A percentile compares a stretch with the other conserved stretches of the same genome.
phyloP scores from a whole-genome alignment of 768 basidiomycete species.

The Cyathus striatus region DNA sequence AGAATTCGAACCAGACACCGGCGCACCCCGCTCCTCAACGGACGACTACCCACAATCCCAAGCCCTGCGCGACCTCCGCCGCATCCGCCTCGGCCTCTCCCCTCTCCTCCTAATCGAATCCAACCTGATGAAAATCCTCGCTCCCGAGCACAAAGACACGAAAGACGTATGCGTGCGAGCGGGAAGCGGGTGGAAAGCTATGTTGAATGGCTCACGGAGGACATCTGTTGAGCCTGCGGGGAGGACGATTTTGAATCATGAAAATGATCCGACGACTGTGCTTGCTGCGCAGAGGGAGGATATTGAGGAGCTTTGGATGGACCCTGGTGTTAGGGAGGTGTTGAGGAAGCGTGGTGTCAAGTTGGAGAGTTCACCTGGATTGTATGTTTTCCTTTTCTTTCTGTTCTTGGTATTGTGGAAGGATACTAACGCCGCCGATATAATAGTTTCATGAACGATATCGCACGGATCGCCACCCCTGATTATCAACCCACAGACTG shows the following conservation, averaged over 20 bases:
- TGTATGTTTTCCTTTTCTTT: slow-evolving; percentile 40
- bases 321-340: slow-evolving; percentile 45
- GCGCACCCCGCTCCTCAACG: slow-evolving; percentile 10
- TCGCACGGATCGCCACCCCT: slow-evolving; percentile 47
- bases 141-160: slow-evolving; percentile 35
- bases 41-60: slow-evolving; percentile 9
- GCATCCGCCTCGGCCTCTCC: slow-evolving; percentile 29
- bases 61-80: slow-evolving; percentile 19
- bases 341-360: slow-evolving; percentile 43
- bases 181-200: slow-evolving; percentile 54
- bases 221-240: neutral
- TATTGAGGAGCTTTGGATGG: slow-evolving; percentile 59
- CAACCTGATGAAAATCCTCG: slow-evolving; percentile 44
- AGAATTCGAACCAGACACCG: slow-evolving; percentile 28
- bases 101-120: slow-evolving; percentile 54
- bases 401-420: neutral
- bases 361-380: slow-evolving; percentile 62
- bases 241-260: slow-evolving; percentile 15
- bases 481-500: slow-evolving; percentile 64
- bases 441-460: slow-evolving; percentile 69
- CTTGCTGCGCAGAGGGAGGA: slow-evolving; percentile 53
- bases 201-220: slow-evolving; percentile 18
- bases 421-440: neutral
- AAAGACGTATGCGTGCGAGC: slow-evolving; percentile 48
- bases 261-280: slow-evolving; percentile 44